phyloP scores from a whole-genome alignment of 2,329 filamentous ascomycete genomes.

The Colletotrichum orbiculare region DNA sequence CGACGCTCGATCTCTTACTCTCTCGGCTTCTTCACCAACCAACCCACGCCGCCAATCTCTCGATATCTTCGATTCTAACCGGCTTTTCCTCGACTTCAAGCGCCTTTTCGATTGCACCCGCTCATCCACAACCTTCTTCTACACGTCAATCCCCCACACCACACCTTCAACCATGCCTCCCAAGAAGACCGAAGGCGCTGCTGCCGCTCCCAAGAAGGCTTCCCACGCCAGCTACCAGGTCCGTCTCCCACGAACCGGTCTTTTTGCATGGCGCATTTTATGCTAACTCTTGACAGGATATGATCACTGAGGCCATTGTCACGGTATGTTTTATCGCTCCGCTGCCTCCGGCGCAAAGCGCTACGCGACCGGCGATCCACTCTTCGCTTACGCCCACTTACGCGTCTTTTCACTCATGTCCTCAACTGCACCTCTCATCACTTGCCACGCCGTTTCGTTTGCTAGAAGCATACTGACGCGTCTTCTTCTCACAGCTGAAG shows the following conservation, averaged over 20 bases:
- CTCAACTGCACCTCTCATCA: conserved; percentile 36
- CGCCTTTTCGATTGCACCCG: conserved; percentile 37
- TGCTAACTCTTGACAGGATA: conserved; percentile 62
- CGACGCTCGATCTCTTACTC: conserved; percentile 42
- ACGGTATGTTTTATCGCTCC: conserved; percentile 60
- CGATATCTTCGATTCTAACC: conserved; percentile 41
- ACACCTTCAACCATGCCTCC: conserved; percentile 63
- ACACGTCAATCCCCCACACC: conserved; percentile 40
- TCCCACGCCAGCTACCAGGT: conserved; percentile 70
- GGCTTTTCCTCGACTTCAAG: conserved; percentile 36
- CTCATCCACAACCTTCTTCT: conserved; percentile 30
- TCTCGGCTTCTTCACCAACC: conserved; percentile 41
- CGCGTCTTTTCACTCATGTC: conserved; percentile 13
- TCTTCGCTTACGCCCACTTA: too few species aligned
- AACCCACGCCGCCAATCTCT: conserved; percentile 38
- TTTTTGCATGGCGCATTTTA: conserved; percentile 36
- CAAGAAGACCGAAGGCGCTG: conserved; percentile 62
- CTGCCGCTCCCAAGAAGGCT: conserved; percentile 52
- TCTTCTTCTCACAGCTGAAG: conserved; percentile 62
- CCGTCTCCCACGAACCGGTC: conserved; percentile 43
- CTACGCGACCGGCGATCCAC: conserved; percentile 26
- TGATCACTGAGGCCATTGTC: conserved; percentile 72
- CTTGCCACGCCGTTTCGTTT: conserved; percentile 28
- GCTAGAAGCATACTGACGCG: conserved; percentile 51
- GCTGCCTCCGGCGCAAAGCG: conserved; percentile 51